phyloP scores from a whole-genome alignment of 768 basidiomycete species.

The Tulasnella sp. region DNA sequence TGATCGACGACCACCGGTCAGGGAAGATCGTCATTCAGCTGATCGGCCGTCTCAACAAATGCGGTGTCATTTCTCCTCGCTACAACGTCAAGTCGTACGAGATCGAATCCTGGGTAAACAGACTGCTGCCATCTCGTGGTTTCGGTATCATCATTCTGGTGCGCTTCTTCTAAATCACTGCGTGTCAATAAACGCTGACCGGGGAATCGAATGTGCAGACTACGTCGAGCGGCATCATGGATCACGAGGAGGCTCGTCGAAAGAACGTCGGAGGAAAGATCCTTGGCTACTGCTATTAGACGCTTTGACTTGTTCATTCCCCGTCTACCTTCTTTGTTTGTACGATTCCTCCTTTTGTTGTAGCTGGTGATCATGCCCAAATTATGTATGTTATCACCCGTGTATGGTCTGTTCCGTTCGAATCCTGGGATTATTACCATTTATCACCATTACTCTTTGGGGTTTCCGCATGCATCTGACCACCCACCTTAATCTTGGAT shows the following conservation, averaged over 20 bases:
- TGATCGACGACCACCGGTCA: conserved; percentile 97
- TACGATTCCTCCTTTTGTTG: conserved; percentile 1
- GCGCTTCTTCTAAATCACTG: conserved; percentile 36
- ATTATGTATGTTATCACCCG: conserved; percentile 11
- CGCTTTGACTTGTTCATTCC: conserved; percentile 1
- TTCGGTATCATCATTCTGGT: conserved; percentile 97
- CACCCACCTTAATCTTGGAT: not conserved
- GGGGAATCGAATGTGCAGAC: conserved; percentile 51
- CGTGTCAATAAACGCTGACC: not conserved
- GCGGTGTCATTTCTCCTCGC: conserved; percentile 99
- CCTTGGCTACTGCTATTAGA: conserved; percentile 84
- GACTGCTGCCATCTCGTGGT: conserved; percentile 90
- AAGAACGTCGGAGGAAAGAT: conserved; percentile 98
- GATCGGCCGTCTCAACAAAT: conserved; percentile 97
- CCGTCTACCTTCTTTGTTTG: not conserved
- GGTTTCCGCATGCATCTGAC: not conserved
- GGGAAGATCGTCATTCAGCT: conserved; percentile 98
- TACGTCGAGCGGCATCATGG: conserved; percentile 95
- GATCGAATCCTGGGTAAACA: conserved; percentile 96
- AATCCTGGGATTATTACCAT: not conserved
- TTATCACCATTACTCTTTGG: not conserved
- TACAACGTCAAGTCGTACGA: conserved; percentile 93
- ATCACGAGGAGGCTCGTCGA: conserved; percentile 97
- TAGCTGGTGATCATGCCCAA: conserved; percentile 8
- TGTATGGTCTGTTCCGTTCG: not conserved